Percentiles rank a stretch among this genome's conserved stretches.
phyloP scores from a whole-genome alignment of 1,139 yeast species.

The Pichia sp. region DNA sequence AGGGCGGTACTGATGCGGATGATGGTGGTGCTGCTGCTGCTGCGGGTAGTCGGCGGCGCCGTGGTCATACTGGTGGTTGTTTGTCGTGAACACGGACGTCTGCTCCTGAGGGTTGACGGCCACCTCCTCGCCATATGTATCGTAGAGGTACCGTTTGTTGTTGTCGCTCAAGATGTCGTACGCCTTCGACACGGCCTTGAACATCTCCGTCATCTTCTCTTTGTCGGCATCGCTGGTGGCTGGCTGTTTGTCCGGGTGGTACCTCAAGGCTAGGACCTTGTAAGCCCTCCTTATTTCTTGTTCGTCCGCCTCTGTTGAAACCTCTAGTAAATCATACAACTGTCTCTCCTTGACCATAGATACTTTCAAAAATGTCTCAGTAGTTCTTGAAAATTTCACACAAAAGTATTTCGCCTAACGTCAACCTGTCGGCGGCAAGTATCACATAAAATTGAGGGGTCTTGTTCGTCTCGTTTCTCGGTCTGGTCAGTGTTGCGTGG shows the following conservation, averaged over 20 bases:
- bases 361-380: background rate
- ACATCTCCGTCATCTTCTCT: constrained; percentile 34
- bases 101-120: constrained; percentile 19
- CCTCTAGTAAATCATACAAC: constrained; percentile 47
- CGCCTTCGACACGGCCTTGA: constrained; percentile 50
- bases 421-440: background rate
- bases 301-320: constrained; percentile 42
- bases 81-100: constrained; percentile 10
- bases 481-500: background rate
- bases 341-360: constrained; percentile 33
- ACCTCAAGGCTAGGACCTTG: constrained; percentile 44
- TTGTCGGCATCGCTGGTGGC: constrained; percentile 55
- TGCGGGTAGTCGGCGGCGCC: background rate
- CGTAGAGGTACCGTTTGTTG: constrained; percentile 43
- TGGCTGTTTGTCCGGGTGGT: constrained; percentile 25
- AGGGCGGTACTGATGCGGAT: background rate
- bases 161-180: constrained; percentile 50
- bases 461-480: background rate
- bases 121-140: constrained; percentile 57
- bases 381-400: background rate
- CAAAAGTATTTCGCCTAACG: background rate
- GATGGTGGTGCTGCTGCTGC: background rate
- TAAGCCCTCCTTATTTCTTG: constrained; percentile 50
- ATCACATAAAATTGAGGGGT: background rate
- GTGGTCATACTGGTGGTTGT: constrained; percentile 12